Percentiles rank a stretch among this genome's conserved stretches.
Conservation (phyloP, 345 rosid genomes). For the Boechera divaricarpa region DNA sequence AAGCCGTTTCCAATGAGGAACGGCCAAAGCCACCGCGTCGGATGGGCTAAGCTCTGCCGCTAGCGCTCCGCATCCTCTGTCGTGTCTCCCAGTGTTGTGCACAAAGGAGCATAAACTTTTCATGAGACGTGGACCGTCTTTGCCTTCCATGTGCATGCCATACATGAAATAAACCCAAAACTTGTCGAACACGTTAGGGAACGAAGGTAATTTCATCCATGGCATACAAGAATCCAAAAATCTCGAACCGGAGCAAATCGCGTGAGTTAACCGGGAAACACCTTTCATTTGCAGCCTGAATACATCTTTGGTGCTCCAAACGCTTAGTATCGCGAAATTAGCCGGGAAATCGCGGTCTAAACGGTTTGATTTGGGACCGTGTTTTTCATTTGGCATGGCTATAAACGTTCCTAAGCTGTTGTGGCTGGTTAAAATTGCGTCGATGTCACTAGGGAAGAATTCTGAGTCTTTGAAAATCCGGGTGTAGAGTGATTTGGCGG, state of each 20-base stretch:
- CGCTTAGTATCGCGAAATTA: constrained; percentile 61
- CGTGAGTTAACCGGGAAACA: constrained; percentile 51
- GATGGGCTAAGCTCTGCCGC: constrained; percentile 62
- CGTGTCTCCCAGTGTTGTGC: constrained; percentile 67
- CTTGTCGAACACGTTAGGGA: constrained; percentile 65
- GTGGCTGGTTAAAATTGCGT: constrained; percentile 48
- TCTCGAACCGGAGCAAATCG: constrained; percentile 61
- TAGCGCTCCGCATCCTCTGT: constrained; percentile 69
- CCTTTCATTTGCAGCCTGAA: constrained; percentile 70
- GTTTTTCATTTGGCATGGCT: constrained; percentile 53
- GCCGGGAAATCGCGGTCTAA: constrained; percentile 47
- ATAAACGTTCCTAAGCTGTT: constrained; percentile 74
- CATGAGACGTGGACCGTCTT: constrained; percentile 56
- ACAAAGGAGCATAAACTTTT: constrained; percentile 61
- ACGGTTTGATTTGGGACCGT: constrained; percentile 44
- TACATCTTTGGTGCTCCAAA: constrained; percentile 81
- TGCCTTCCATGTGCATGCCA: constrained; percentile 75
- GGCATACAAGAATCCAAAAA: constrained; percentile 70
- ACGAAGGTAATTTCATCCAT: constrained; percentile 71
- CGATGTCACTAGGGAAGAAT: constrained; percentile 69
- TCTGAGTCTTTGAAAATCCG: constrained; percentile 53
- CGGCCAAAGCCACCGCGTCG: constrained; percentile 57
- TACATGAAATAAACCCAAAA: constrained; percentile 70
- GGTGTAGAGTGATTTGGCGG: constrained; percentile 54
- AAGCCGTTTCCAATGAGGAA: constrained; percentile 77